phyloP scores from a whole-genome alignment of 2,329 filamentous ascomycete genomes.

The Triangularia verruculosa region DNA sequence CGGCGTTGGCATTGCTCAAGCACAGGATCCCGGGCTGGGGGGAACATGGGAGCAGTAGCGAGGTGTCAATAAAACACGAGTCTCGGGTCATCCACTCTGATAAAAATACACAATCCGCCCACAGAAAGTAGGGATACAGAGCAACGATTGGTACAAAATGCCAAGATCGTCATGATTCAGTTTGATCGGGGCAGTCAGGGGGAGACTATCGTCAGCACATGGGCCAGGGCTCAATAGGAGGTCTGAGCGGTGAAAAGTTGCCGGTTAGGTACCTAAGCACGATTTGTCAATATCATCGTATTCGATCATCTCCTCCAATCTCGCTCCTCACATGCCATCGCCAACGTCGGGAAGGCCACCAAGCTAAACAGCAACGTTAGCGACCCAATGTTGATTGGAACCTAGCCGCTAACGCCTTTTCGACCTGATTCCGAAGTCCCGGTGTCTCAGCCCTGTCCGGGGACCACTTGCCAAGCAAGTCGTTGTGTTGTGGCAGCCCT shows the following conservation, averaged over 20 bases:
- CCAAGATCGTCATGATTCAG: not conserved
- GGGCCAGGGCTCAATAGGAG: too few relatives aligned
- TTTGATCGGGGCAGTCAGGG: not conserved
- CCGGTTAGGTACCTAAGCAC: too few relatives aligned
- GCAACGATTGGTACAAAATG: not conserved
- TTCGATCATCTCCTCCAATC: not conserved
- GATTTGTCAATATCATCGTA: too few relatives aligned
- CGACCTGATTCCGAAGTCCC: constrained; percentile 4
- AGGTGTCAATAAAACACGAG: not conserved
- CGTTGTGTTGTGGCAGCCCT: not conserved
- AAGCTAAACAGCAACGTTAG: not conserved
- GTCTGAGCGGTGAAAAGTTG: too few relatives aligned
- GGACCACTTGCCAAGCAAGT: constrained; percentile 5
- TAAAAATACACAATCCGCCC: not conserved
- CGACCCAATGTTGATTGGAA: not conserved
- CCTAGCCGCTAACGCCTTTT: not conserved
- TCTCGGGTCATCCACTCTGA: not conserved
- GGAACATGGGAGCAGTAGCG: not conserved
- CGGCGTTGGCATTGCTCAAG: not conserved
- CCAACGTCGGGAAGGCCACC: not conserved
- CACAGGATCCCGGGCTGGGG: not conserved
- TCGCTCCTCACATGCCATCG: not conserved
- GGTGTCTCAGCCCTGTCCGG: constrained; percentile 14
- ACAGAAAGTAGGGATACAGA: not conserved
- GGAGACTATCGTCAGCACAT: not conserved